Percentiles rank a stretch among this genome's conserved stretches.
These are phyloP conservation scores for Penicillium canariense DNA, from an alignment of 495 filamentous ascomycete genomes.

Conservation along the genomic window DNA sequence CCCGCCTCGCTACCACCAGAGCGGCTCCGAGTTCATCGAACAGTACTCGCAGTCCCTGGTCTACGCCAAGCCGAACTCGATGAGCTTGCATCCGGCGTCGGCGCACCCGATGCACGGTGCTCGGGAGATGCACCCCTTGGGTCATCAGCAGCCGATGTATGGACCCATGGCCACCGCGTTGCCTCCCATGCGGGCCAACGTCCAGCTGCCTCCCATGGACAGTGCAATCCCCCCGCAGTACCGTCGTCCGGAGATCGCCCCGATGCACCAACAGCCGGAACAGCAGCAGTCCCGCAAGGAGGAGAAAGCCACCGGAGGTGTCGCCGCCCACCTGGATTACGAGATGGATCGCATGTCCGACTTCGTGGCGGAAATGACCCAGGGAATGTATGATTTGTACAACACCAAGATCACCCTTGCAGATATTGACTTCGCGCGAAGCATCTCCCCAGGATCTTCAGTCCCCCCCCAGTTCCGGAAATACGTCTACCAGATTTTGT, in stretches of 20 bases:
- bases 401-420: conserved; percentile 58
- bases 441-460: conserved; percentile 65
- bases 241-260: conserved; percentile 39
- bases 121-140: conserved; percentile 33
- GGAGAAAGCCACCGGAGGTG: conserved; percentile 70
- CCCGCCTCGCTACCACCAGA: conserved; percentile 47
- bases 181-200: conserved; percentile 44
- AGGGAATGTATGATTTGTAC: conserved; percentile 71
- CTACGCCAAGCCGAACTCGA: conserved; percentile 41
- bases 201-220: conserved; percentile 46
- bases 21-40: conserved; percentile 49
- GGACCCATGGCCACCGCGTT: conserved; percentile 37
- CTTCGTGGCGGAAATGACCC: conserved; percentile 92
- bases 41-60: conserved; percentile 48
- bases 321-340: conserved; percentile 95
- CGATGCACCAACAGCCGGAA: conserved; percentile 23
- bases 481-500: conserved; percentile 91
- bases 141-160: conserved; percentile 42
- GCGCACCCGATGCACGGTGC: conserved; percentile 31
- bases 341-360: conserved; percentile 98
- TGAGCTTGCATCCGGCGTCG: conserved; percentile 37
- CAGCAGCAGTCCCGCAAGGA: conserved; percentile 47
- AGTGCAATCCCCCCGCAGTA: conserved; percentile 43
- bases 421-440: conserved; percentile 74
- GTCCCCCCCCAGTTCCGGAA: conserved; percentile 83